Evolutionary conservation across 768 basidiomycete genomes (phyloP).

Genomic region (Zangia roseola): DNA sequence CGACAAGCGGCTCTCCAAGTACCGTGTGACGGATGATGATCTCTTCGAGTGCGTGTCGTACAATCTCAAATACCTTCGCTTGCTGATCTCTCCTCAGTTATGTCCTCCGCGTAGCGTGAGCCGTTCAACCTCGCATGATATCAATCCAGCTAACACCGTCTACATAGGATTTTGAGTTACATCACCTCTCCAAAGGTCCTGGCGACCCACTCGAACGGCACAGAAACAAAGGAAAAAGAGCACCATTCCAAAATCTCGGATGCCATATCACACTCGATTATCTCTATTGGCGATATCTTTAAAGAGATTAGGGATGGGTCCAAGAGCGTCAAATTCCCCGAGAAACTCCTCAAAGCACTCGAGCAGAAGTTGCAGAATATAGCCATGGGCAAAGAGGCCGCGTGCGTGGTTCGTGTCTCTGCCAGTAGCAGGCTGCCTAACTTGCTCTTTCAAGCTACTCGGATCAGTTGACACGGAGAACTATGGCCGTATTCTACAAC

Average conservation of each 20-base stretch:
- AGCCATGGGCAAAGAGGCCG: conserved; percentile 88
- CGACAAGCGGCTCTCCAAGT: conserved; percentile 70
- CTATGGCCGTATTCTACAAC: conserved; percentile 90
- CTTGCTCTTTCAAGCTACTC: conserved; percentile 57
- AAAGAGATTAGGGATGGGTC: conserved; percentile 75
- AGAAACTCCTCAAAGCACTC: conserved; percentile 88
- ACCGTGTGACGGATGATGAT: conserved; percentile 82
- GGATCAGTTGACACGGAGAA: conserved; percentile 85
- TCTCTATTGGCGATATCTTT: conserved; percentile 74
- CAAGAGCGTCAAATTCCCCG: conserved; percentile 90
- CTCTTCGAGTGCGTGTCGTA: conserved; percentile 68
- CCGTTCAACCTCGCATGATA: conserved; percentile 13
- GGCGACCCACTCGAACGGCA: conserved; percentile 27
- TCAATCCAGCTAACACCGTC: conserved; percentile 8
- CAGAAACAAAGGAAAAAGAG: conserved; percentile 56
- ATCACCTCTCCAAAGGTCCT: conserved; percentile 60
- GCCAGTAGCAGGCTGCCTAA: conserved; percentile 5
- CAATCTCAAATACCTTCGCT: neutral
- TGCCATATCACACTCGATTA: conserved; percentile 55
- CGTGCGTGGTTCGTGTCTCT: conserved; percentile 50
- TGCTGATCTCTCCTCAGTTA: conserved; percentile 48
- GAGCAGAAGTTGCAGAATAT: conserved; percentile 89
- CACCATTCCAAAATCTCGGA: conserved; percentile 64
- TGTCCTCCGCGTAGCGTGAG: conserved; percentile 82
- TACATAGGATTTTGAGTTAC: conserved; percentile 65